Evolutionary conservation across 495 filamentous ascomycete genomes (phyloP).

Genomic region (Aspergillus saccharolyticus): DNA sequence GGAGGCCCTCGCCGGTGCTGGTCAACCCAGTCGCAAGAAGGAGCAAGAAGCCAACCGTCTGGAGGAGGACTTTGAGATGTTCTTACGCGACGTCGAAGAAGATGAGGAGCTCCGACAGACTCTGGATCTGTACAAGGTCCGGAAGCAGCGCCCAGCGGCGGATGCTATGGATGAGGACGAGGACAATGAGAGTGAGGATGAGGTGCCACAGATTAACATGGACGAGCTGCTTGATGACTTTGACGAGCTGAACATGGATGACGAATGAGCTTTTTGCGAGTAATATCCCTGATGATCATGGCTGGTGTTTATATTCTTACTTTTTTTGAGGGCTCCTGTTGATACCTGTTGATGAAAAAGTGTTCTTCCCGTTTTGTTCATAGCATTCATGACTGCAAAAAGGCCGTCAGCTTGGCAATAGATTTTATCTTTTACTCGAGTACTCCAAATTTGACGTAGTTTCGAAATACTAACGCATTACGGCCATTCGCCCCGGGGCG

Average conservation of each 20-base stretch:
- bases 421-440: too few species aligned
- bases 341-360: not conserved
- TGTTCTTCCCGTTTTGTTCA: not conserved
- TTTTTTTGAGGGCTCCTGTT: not conserved
- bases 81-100: slow-evolving; percentile 94
- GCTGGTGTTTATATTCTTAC: not conserved
- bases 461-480: too few species aligned
- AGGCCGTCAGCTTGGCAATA: not conserved
- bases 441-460: too few species aligned
- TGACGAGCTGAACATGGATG: slow-evolving; percentile 70
- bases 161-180: slow-evolving; percentile 53
- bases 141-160: slow-evolving; percentile 37
- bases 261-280: slow-evolving; percentile 13
- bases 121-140: slow-evolving; percentile 77
- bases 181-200: slow-evolving; percentile 58
- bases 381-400: not conserved
- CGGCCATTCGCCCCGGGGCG: too few species aligned
- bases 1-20: slow-evolving; percentile 45
- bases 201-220: slow-evolving; percentile 70
- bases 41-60: slow-evolving; percentile 67
- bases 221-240: slow-evolving; percentile 86
- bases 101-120: slow-evolving; percentile 82
- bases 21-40: slow-evolving; percentile 52
- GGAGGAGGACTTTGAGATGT: slow-evolving; percentile 93
- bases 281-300: not conserved